Percentiles rank a stretch among this genome's conserved stretches.
Evolutionary conservation across 176 grass and related monocot genomes (phyloP).

Genomic region (Lolium perenne): DNA sequence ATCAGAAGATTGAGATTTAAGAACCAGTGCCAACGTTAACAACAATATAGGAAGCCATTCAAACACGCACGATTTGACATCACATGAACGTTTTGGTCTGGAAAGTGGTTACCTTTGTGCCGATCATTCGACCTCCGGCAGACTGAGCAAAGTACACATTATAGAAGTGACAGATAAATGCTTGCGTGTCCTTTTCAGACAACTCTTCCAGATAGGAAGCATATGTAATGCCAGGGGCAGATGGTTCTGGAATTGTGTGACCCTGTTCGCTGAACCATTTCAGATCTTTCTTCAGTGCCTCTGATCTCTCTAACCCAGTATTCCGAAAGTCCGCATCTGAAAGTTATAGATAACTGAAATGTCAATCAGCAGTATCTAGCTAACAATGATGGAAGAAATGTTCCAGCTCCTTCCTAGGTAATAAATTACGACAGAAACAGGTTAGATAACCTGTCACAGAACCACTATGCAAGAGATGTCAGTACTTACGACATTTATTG

Average conservation of each 20-base stretch:
- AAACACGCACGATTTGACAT: not conserved
- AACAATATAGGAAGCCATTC: conserved; percentile 2
- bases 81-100: not conserved
- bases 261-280: conserved; percentile 91
- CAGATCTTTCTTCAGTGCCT: conserved; percentile 76
- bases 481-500: not conserved
- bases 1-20: not conserved
- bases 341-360: conserved; percentile 26
- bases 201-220: conserved; percentile 76
- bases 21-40: not conserved
- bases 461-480: too few relatives aligned
- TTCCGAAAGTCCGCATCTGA: conserved; percentile 85
- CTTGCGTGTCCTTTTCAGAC: conserved; percentile 76
- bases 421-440: too few relatives aligned
- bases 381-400: too few relatives aligned
- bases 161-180: conserved; percentile 97
- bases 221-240: conserved; percentile 64
- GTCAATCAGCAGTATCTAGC: conserved; percentile 25
- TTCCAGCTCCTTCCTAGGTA: too few relatives aligned
- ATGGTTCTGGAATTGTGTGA: conserved; percentile 81
- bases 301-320: conserved; percentile 91
- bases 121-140: conserved; percentile 90
- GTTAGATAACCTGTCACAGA: too few relatives aligned
- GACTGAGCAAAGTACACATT: conserved; percentile 94
- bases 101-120: conserved; percentile 69